These are phyloP conservation scores for Davidsoniella virescens DNA, from an alignment of 2,329 filamentous ascomycete genomes.

Conservation along the genomic window DNA sequence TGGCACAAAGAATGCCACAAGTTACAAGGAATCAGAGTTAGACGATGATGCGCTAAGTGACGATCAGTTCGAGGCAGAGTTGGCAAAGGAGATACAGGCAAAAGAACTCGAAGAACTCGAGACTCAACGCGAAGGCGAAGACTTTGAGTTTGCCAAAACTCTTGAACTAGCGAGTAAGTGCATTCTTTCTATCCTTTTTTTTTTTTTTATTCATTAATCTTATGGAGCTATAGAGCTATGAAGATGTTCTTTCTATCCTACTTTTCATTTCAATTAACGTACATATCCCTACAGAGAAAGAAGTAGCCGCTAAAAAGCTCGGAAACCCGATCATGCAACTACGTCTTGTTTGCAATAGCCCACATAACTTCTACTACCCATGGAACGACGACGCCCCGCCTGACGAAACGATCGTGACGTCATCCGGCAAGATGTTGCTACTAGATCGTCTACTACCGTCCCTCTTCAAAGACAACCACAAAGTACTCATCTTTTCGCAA, in stretches of 20 bases:
- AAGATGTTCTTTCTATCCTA: no score
- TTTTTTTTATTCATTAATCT: neutral
- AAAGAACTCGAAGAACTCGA: conserved; percentile 43
- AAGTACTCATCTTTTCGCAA: conserved; percentile 90
- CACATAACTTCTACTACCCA: conserved; percentile 93
- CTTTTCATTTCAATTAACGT: conserved; percentile 18
- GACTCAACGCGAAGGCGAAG: conserved; percentile 4
- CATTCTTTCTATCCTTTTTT: neutral
- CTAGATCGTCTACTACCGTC: conserved; percentile 70
- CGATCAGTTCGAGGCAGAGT: conserved; percentile 63
- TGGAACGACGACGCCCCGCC: conserved; percentile 49
- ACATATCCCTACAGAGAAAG: conserved; percentile 39
- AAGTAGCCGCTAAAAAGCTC: conserved; percentile 80
- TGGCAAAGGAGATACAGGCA: conserved; percentile 45
- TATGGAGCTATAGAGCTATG: neutral
- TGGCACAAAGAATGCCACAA: neutral
- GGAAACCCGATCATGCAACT: conserved; percentile 89
- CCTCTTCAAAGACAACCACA: conserved; percentile 61
- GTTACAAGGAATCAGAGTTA: conserved; percentile 33
- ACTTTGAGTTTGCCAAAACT: conserved; percentile 36
- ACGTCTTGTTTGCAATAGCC: conserved; percentile 79
- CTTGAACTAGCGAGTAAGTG: conserved; percentile 59
- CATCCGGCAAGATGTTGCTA: conserved; percentile 90
- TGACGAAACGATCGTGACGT: conserved; percentile 69
- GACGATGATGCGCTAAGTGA: conserved; percentile 56